Evolutionary conservation across 2,329 filamentous ascomycete species (phyloP), one percentile per base, ranked within the genome.

Genomic region (Neobulgaria alba): DNA sequence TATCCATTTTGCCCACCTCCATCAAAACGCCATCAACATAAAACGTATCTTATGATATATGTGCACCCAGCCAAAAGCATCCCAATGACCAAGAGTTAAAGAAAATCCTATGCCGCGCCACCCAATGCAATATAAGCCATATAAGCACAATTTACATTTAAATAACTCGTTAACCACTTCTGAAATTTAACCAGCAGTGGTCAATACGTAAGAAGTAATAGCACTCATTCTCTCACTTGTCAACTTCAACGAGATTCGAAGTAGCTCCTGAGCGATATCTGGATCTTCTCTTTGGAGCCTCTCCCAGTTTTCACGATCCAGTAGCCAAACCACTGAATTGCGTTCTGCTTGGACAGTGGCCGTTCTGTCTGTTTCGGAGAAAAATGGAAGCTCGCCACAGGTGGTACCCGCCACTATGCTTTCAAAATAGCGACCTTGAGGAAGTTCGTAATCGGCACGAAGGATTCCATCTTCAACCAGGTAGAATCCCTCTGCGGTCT

Each of bases 311-410:
- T 79, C 74, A 10, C 68, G 66, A 43, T 82, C 81, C 66, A 98
- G 73, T 47, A 82, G 64, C 92, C 92, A 98, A 4, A 82, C 77
- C 1, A 92, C 77, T 47, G 82, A 85, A 52, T 90, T 81, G 39
- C 80, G 74, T 59, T 96, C 89, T 2, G 86, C 86, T 32, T 80
- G 71, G 9, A 93, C 88, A 0, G 85, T 95, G 2, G 88, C 88
- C 3, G 89, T 96, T 14, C 92, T 75, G 38, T 77, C 71, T 1
- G 90, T 96, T 56, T 93, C 85, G 2, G 82, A 87, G 65, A 98
- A 98, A 67, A 98, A 98, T 0, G 92, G 92, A 39, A 98, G 64
- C 65, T 98, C 92, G 26, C 92, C 92, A 54, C 90, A 96, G 0
- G 92, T 95, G 1, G 92, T 92, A 12, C 92, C 92, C 0, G 89